Evolutionary conservation across 2,329 filamentous ascomycete genomes (phyloP), one percentile per base, ranked within the genome.

Genomic region (Monosporascus sp.): DNA sequence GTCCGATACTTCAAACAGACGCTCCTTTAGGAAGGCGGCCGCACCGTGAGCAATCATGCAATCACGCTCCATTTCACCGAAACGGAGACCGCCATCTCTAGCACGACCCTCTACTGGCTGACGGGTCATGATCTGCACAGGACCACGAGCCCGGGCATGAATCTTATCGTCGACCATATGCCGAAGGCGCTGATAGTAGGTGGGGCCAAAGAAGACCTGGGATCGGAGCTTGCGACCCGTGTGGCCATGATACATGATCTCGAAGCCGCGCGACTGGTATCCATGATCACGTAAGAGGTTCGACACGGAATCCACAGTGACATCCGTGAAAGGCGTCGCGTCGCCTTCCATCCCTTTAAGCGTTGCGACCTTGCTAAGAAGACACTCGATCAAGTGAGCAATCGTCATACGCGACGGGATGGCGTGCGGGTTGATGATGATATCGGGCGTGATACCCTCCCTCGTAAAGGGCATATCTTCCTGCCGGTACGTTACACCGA

Each of bases 81-180:
- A 99, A 69, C 95, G 93, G 45, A 99, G 82, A 78, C 94, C 94
- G 81, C 94, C 94, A 70, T 99, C 95, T 73, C 95, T 81, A 3
- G 94, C 94, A 83, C 95, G 89, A 88, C 94, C 94, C 75, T 99
- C 94, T 15, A 99, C 94, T 18, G 94, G 94, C 72, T 99, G 94
- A 53, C 95, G 82, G 3, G 94, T 99, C 75, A 99, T 83, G 66
- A 99, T 99, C 74, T 99, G 94, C 22, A 96, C 89, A 1, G 94
- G 94, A 37, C 95, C 94, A 69, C 94, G 88, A 15, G 95, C 94
- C 73, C 95, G 89, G n/a, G 94, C 95, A 75, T 99, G 94, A 64
- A 99, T 99, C 82, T 99, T 99, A 80, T 99, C 94, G 71, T 99
- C 94, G 63, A 99, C 95, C 95, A 99, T 99, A 75, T 99, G 95